phyloP scores from a whole-genome alignment of 2,329 filamentous ascomycete species.

The Aspergillus floridensis region DNA sequence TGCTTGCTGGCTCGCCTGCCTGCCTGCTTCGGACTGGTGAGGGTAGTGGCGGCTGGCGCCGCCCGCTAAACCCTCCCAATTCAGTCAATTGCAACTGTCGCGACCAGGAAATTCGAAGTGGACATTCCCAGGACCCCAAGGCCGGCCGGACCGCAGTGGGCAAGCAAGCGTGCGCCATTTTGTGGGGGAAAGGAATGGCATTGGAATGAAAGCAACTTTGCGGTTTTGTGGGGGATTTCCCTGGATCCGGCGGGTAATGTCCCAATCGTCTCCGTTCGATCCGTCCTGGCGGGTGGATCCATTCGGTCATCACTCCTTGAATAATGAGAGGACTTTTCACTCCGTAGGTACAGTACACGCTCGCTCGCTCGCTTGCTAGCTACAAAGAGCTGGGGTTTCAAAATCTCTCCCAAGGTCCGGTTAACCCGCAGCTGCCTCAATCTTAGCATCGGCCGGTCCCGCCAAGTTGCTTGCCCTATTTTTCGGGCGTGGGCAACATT shows the following conservation, averaged over 20 bases:
- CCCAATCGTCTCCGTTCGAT: constrained; percentile 15
- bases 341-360: too few relatives aligned
- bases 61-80: constrained; percentile 12
- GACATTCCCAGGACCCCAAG: background rate
- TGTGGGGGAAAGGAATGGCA: constrained; percentile 19
- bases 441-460: background rate
- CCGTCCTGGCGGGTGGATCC: constrained; percentile 1
- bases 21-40: constrained; percentile 2
- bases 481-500: background rate
- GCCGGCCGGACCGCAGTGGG: constrained; percentile 3
- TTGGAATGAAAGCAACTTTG: background rate
- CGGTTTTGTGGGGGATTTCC: constrained; percentile 24
- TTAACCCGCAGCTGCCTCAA: background rate
- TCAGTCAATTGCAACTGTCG: background rate
- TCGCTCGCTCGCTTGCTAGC: background rate
- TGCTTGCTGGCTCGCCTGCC: background rate
- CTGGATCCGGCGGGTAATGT: constrained; percentile 13
- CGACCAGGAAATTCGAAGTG: background rate
- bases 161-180: constrained; percentile 17
- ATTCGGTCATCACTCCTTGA: background rate
- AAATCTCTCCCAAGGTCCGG: background rate
- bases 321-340: background rate
- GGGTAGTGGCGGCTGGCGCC: constrained; percentile 21
- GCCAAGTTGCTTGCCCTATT: background rate
- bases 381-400: background rate